Evolutionary conservation across 106 monocot species (phyloP).

Genomic region (Xerophyta viscosa): DNA sequence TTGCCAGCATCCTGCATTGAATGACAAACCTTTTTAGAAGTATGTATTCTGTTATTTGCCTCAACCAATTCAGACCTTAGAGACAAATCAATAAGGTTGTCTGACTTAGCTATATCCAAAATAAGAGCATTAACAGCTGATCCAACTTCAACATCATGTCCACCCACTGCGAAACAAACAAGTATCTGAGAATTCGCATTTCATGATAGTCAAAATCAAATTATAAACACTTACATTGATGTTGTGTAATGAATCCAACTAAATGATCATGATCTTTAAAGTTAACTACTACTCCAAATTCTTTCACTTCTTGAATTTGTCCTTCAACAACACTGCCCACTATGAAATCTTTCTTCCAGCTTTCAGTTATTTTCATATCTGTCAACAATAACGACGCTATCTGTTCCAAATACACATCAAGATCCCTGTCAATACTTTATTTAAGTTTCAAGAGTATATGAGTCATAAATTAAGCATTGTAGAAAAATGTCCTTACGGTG

Average conservation of each 20-base stretch:
- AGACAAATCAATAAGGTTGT: conserved; percentile 78
- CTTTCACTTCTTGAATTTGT: conserved; percentile 72
- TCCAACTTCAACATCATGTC: conserved; percentile 39
- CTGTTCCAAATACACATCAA: conserved; percentile 34
- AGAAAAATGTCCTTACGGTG: too few relatives aligned
- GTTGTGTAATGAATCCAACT: conserved; percentile 77
- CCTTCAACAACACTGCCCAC: conserved; percentile 73
- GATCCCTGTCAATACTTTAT: too few relatives aligned
- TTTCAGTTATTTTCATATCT: conserved; percentile 19
- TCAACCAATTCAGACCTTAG: conserved; percentile 56
- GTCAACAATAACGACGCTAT: conserved; percentile 48
- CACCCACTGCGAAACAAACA: conserved; percentile 51
- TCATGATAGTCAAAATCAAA: neutral
- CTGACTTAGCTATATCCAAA: conserved; percentile 51
- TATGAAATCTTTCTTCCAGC: conserved; percentile 28
- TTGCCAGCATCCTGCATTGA: too few relatives aligned
- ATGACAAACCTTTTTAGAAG: conserved; percentile 27
- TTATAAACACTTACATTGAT: conserved; percentile 56
- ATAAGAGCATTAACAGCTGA: conserved; percentile 60
- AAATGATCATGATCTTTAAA: conserved; percentile 58
- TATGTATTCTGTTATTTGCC: conserved; percentile 9
- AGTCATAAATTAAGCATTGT: too few relatives aligned
- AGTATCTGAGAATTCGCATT: neutral
- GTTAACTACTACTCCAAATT: conserved; percentile 67
- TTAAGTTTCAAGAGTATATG: too few relatives aligned